Base-by-base conservation (phyloP, 2,329 filamentous ascomycete genomes). In the Calonectria naviculata region DNA sequence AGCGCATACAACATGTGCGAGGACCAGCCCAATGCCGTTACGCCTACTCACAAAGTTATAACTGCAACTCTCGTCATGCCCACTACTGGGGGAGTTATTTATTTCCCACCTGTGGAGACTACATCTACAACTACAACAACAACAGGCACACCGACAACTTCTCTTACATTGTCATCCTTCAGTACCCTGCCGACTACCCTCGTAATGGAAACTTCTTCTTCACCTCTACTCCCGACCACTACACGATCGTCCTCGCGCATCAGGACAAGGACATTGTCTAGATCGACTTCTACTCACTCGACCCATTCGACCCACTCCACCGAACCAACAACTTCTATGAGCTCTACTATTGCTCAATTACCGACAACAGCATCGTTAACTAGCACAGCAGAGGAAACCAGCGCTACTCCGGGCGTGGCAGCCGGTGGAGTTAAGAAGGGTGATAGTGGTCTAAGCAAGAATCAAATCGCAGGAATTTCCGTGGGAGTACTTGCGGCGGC, bases 1-100 rank as follows among this genome's bases (percentile, higher is more conserved):
- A 83, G 82, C 69, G 89, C 89, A n/a, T 89, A 88, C 74, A 78
- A 82, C 26, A 90, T 94, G 83, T 95, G 93, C 77, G 79, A 81
- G 44, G 85, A 83, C 5, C 80, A 89, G 69, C 76, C 81, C 3
- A 82, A 82, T 61, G 89, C 91, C 7, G 82, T 89, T 34, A 81
- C 85, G n/a, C 88, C 88, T 65, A 93, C 91, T 7, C 89, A 92
- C 78, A 79, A 83, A 24, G 87, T 87, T 26, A 86, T 93, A 62
- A 88, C 89, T 31, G 90, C 90, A 26, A 92, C 90, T 0, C 77
- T 92, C 29, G 79, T 89, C 44, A 73, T 81, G 54, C 81, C 79
- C 4, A 76, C 81, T 6, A 71, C 78, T 1, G 78, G 77, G 44
- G 80, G 78, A 26, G 66, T 81, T 19, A 67, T 82, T 34, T 79